Percentiles rank a stretch among this genome's conserved stretches.
Evolutionary conservation across 495 filamentous ascomycete species (phyloP).

Genomic region (Thermothielavioides terrestris): DNA sequence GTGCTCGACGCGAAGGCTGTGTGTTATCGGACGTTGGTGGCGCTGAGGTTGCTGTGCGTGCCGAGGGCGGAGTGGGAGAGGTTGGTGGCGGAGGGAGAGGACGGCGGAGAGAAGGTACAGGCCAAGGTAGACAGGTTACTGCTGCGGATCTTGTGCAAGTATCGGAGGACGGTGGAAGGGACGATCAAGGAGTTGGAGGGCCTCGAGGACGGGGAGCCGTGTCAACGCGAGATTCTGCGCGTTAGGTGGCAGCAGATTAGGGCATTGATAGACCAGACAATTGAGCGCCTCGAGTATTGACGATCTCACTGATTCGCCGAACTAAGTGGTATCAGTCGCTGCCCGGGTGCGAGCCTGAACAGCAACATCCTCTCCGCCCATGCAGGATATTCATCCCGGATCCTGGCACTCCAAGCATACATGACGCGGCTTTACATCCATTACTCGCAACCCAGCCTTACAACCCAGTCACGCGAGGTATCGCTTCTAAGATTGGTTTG

Average conservation of each 20-base stretch:
- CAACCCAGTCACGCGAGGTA: too few relatives aligned
- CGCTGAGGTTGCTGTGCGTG: slow-evolving; percentile 43
- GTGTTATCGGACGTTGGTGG: slow-evolving; percentile 67
- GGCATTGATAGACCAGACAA: slow-evolving; percentile 15
- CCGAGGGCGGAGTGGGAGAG: slow-evolving; percentile 27
- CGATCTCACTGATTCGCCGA: background rate
- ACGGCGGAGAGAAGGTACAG: slow-evolving; percentile 30
- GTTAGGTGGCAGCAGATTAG: slow-evolving; percentile 25
- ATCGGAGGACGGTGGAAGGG: slow-evolving; percentile 4
- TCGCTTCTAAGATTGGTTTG: too few relatives aligned
- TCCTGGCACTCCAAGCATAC: too few relatives aligned
- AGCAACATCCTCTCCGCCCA: too few relatives aligned
- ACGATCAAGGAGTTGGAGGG: slow-evolving; percentile 10
- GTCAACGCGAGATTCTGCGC: slow-evolving; percentile 16
- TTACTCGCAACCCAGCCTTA: too few relatives aligned
- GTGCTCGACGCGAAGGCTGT: slow-evolving; percentile 50
- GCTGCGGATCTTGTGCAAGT: slow-evolving; percentile 15
- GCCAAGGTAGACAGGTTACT: slow-evolving; percentile 24
- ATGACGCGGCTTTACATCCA: too few relatives aligned
- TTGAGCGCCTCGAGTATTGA: slow-evolving; percentile 13
- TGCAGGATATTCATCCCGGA: too few relatives aligned
- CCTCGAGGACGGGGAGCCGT: slow-evolving; percentile 7
- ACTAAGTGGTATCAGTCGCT: too few relatives aligned
- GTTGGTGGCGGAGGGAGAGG: slow-evolving; percentile 30
- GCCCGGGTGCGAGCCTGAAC: too few relatives aligned